These are phyloP conservation scores for Cronartium quercuum DNA, from an alignment of 1,284 basidiomycete species.

Conservation along the genomic window DNA sequence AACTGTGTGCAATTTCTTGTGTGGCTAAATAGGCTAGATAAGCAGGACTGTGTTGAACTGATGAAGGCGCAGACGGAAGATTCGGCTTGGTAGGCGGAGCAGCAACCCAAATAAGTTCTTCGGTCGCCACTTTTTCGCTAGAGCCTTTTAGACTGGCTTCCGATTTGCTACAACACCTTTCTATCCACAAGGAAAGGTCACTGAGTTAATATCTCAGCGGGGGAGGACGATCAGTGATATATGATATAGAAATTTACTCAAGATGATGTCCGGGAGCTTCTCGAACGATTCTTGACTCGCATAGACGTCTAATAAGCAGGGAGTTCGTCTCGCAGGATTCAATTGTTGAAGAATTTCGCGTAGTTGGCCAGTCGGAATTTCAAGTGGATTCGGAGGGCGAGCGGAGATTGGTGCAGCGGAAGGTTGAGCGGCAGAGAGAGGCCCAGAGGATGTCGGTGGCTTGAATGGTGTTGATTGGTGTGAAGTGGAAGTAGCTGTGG, in stretches of 20 bases:
- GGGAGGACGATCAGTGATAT: too few species aligned
- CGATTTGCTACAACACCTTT: too few species aligned
- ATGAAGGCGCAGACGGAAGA: background rate
- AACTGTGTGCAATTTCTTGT: too few species aligned
- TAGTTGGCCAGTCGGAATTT: background rate
- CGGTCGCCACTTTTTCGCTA: background rate
- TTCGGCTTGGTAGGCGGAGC: background rate
- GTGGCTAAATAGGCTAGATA: background rate
- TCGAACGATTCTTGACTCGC: conserved; percentile 23
- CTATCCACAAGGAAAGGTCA: too few species aligned
- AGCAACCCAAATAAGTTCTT: background rate
- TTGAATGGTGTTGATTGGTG: background rate
- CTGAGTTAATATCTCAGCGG: too few species aligned
- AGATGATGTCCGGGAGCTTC: conserved; percentile 13
- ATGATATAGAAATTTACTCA: conserved; percentile 8
- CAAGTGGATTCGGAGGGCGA: background rate
- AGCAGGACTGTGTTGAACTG: background rate
- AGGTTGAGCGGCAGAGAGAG: too few species aligned
- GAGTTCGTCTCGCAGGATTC: background rate
- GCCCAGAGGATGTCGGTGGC: too few species aligned
- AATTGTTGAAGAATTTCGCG: background rate
- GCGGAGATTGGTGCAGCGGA: background rate
- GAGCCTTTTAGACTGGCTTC: background rate
- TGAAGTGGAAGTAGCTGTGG: background rate
- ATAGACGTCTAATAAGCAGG: conserved; percentile 11